Evolutionary conservation across 331 rosid genomes (phyloP).

Genomic region (Acacia concinna): DNA sequence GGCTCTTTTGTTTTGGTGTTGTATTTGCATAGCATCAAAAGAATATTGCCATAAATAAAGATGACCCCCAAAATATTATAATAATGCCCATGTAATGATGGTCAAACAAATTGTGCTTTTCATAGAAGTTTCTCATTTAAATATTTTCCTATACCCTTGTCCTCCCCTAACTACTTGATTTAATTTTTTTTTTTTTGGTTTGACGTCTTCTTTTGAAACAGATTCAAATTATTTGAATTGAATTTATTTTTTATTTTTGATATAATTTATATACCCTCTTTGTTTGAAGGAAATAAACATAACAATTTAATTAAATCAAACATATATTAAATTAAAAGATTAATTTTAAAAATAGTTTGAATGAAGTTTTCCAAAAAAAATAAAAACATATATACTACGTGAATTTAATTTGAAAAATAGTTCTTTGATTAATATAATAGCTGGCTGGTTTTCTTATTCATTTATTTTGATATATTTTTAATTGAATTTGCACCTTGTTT

Average conservation of each 20-base stretch:
- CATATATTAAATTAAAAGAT: too few species aligned
- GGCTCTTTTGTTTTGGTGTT: conserved; percentile 12
- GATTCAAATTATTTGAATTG: neutral
- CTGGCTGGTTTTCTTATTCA: neutral
- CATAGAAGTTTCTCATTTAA: conserved; percentile 31
- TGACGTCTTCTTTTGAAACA: neutral
- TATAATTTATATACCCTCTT: neutral
- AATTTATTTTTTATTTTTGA: too few species aligned
- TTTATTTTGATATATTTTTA: neutral
- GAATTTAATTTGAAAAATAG: neutral
- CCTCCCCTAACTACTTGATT: conserved; percentile 35
- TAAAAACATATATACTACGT: neutral
- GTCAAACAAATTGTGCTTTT: conserved; percentile 58
- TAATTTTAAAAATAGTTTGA: neutral
- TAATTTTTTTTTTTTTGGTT: conserved; percentile 23
- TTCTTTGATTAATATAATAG: neutral
- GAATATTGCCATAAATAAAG: conserved; percentile 14
- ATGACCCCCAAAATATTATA: conserved; percentile 16
- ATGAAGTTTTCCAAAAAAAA: too few species aligned
- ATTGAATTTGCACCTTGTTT: neutral
- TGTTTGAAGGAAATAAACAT: neutral
- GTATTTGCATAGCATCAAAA: conserved; percentile 24
- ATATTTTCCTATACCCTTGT: conserved; percentile 25
- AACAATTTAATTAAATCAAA: neutral
- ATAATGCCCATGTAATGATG: conserved; percentile 41